phyloP scores from a whole-genome alignment of 1,284 basidiomycete genomes.

The Moniliella sp. region DNA sequence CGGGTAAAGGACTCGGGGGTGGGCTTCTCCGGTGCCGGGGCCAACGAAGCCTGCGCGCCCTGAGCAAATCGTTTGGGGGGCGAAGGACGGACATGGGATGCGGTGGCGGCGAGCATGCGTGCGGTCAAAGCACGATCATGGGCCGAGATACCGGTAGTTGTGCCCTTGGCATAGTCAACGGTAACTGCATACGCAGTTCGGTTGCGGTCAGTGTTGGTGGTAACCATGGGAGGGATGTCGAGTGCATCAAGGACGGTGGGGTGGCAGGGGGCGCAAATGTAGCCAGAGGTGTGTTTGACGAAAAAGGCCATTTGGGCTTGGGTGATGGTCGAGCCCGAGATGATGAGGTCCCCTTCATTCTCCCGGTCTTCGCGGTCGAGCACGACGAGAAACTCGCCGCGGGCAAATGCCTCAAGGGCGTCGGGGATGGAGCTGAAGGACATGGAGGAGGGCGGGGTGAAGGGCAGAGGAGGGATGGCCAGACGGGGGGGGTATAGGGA shows the following conservation, averaged over 20 bases:
- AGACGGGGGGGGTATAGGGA: too few relatives aligned
- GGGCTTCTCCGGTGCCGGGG: too few relatives aligned
- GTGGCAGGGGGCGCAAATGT: slow-evolving; percentile 69
- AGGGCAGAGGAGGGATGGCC: too few relatives aligned
- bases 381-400: slow-evolving; percentile 27
- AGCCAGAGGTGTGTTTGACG: slow-evolving; percentile 81
- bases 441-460: too few relatives aligned
- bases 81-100: too few relatives aligned
- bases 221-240: slow-evolving; percentile 80
- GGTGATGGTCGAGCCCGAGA: slow-evolving; percentile 40
- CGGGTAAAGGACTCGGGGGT: slow-evolving; percentile 52
- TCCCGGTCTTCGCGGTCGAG: slow-evolving; percentile 32
- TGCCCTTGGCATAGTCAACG: slow-evolving; percentile 74
- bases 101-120: too few relatives aligned
- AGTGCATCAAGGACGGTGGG: slow-evolving; percentile 54
- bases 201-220: slow-evolving; percentile 69
- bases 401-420: slow-evolving; percentile 4
- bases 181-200: slow-evolving; percentile 89
- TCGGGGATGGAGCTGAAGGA: slow-evolving; percentile 21
- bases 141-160: slow-evolving; percentile 87
- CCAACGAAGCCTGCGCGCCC: slow-evolving; percentile 54
- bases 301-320: slow-evolving; percentile 98
- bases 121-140: slow-evolving; percentile 75
- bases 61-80: too few relatives aligned
- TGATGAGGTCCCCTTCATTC: slow-evolving; percentile 31